These are phyloP conservation scores for Chytriomyces hyalinus DNA, from an alignment of 192 early-diverging fungal species.

Conservation along the genomic window DNA sequence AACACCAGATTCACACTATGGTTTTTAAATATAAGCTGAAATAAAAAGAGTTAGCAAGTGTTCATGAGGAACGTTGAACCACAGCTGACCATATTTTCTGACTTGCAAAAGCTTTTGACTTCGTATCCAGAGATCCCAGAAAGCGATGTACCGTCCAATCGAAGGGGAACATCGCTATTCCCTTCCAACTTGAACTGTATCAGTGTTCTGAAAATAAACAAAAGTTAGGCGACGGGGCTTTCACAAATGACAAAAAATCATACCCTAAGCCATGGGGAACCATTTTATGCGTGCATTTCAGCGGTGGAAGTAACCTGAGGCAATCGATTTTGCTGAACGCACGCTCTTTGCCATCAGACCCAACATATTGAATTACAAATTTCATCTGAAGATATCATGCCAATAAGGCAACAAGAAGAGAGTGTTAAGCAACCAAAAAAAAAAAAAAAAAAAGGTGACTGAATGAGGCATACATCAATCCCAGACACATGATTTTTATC, in stretches of 20 bases:
- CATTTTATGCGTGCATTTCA: slow-evolving; percentile 57
- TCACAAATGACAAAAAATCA: neutral
- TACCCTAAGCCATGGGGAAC: slow-evolving; percentile 59
- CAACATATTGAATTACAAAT: slow-evolving; percentile 49
- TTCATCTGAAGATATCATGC: slow-evolving; percentile 46
- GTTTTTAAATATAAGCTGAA: slow-evolving; percentile 33
- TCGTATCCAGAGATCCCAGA: neutral
- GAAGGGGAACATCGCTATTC: slow-evolving; percentile 25
- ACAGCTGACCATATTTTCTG: neutral
- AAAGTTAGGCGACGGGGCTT: neutral
- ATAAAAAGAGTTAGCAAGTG: slow-evolving; percentile 1
- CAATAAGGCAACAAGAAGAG: slow-evolving; percentile 3
- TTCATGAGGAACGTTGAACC: neutral
- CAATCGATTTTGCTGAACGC: slow-evolving; percentile 54
- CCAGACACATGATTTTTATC: neutral
- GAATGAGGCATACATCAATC: neutral
- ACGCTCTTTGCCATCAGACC: slow-evolving; percentile 40
- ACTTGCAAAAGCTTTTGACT: neutral
- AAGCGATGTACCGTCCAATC: slow-evolving; percentile 14
- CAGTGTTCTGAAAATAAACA: slow-evolving; percentile 23
- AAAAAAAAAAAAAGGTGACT: neutral
- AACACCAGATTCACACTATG: slow-evolving; percentile 36
- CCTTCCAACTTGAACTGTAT: slow-evolving; percentile 28
- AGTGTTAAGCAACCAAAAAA: neutral
- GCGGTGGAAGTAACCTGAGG: slow-evolving; percentile 56